Base-by-base conservation (phyloP, 495 filamentous ascomycete genomes). In the Ascobolus immersus region DNA sequence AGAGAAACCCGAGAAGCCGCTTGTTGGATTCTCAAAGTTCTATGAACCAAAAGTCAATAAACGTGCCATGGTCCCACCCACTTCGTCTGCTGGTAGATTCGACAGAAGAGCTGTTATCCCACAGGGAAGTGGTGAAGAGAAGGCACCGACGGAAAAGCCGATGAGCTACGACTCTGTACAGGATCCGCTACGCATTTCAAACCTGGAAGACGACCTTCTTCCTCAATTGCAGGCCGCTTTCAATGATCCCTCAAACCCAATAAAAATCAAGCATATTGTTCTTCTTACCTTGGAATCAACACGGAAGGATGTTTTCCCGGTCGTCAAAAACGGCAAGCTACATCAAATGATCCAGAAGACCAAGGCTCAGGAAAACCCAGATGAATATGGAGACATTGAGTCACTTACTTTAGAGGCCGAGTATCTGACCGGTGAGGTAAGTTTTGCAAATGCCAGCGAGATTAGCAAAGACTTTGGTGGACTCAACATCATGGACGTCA, bases 291-390 rank as follows among this genome's bases (percentile, higher is more conserved):
- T 61, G 11, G 58, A 61, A 39, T 58, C 55, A 34, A 56, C 56
- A 5, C 48, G 58, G 26, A 61, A 60, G 32, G 57, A 61, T 23
- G 38, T 59, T 23, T 61, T 61, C 37, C 58, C 58, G 3, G 43
- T 56, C 32, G 50, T 57, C 33, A 52, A 57, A 24, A 52, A 52
- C 8, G 52, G 47, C 8, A 42, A 43, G 5, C 34, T 61, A 15
- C 56, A 59, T 21, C 45, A 58, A 13, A 42, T 41, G n/a, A 42
- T 61, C 4, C 1, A 28, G 21, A 42, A 42, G 27, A 20, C 10
- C 5, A 38, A 35, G 12, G 28, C 31, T 5, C 10, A 13, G 5
- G 9, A 32, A 8, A 11, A 33, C 17, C 18, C 10, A 17, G 39
- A 37, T 11, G 18, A 6, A 5, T 41, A 31, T 28, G 39, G 29